These are phyloP conservation scores for Stachybotrys elegans DNA, from an alignment of 2,329 filamentous ascomycete species.

Conservation along the genomic window DNA sequence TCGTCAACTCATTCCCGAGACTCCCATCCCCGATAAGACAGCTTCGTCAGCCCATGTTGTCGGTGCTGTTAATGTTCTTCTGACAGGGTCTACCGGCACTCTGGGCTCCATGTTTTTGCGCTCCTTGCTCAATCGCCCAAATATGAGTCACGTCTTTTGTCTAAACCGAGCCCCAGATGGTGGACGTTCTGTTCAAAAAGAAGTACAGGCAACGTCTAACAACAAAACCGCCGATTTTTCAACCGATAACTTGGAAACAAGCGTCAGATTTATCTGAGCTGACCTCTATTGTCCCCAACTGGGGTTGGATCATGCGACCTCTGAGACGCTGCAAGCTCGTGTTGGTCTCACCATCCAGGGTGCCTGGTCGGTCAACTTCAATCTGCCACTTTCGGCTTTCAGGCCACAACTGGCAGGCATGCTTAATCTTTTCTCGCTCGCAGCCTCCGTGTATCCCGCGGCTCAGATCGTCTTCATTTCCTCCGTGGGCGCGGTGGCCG, in stretches of 20 bases:
- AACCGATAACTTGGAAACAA: not conserved
- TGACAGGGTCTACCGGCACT: slow-evolving; percentile 8
- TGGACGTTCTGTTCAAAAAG: not conserved
- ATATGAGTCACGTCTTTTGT: slow-evolving; percentile 1
- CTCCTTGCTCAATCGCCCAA: slow-evolving; percentile 1
- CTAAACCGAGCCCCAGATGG: slow-evolving; percentile 6
- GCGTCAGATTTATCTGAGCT: slow-evolving; percentile 5
- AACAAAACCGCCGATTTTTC: not conserved
- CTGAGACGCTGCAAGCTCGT: not conserved
- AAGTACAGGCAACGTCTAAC: slow-evolving; percentile 2
- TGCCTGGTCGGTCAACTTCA: slow-evolving; percentile 10
- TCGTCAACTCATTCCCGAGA: not conserved
- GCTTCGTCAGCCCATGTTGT: not conserved
- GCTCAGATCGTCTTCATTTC: slow-evolving; percentile 7
- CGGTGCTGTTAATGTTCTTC: slow-evolving; percentile 1
- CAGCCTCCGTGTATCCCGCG: not conserved
- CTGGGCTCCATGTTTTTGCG: slow-evolving; percentile 8
- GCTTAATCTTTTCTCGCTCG: slow-evolving; percentile 5
- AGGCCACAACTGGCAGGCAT: slow-evolving; percentile 4
- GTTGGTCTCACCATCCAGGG: slow-evolving; percentile 7
- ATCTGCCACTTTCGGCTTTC: slow-evolving; percentile 4
- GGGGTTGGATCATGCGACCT: not conserved
- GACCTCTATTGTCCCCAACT: slow-evolving; percentile 1
- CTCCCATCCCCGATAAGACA: not conserved
- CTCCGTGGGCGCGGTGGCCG: slow-evolving; percentile 4